A percentile compares a stretch with the other conserved stretches of the same genome.
Evolutionary conservation across 345 rosid species (phyloP).

Genomic region (Dipteronia sinensis): DNA sequence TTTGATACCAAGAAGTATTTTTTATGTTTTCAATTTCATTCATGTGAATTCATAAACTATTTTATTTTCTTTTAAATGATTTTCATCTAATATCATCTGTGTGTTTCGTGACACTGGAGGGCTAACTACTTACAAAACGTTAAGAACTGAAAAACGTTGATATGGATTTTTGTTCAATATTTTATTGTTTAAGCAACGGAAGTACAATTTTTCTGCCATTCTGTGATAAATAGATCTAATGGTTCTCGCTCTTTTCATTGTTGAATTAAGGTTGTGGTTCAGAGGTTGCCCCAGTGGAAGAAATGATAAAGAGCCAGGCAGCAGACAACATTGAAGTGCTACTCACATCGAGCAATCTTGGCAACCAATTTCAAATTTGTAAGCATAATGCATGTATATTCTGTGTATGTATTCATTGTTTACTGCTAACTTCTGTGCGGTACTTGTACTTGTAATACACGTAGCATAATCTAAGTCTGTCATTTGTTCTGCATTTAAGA

Average conservation of each 20-base stretch:
- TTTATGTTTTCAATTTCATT: not conserved
- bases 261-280: constrained; percentile 68
- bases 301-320: constrained; percentile 39
- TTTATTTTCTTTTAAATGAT: not conserved
- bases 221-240: constrained; percentile 5
- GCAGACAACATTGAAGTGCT: not conserved
- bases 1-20: not conserved
- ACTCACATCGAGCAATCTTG: not conserved
- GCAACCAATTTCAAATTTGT: constrained; percentile 13
- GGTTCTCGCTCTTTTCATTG: not conserved
- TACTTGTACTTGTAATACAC: not conserved
- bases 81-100: not conserved
- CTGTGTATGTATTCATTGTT: not conserved
- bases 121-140: too few relatives aligned
- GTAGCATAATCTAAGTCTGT: not conserved
- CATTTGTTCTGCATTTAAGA: not conserved
- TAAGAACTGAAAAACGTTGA: not conserved
- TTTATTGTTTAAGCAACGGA: too few relatives aligned
- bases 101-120: not conserved
- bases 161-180: too few relatives aligned
- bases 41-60: not conserved
- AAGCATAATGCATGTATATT: not conserved
- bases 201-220: not conserved
- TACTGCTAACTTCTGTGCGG: not conserved
- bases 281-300: constrained; percentile 90